phyloP scores from a whole-genome alignment of 2,329 filamentous ascomycete species.

The Metarhizium robertsii region DNA sequence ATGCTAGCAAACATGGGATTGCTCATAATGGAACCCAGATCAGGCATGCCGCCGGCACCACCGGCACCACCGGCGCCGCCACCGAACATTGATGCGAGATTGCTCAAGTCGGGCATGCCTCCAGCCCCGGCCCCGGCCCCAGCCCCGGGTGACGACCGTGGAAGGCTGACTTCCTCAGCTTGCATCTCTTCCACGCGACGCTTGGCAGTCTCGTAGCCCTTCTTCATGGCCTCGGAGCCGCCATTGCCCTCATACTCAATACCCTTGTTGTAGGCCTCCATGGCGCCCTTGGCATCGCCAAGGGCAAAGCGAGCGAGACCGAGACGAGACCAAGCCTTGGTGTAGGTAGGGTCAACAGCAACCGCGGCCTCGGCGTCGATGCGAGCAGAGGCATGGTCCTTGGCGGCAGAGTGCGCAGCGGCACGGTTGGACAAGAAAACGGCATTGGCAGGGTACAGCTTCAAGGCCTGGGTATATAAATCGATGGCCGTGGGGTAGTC shows the following conservation, averaged over 20 bases:
- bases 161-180: constrained; percentile 27
- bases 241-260: constrained; percentile 92
- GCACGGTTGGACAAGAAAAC: constrained; percentile 98
- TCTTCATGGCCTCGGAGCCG: constrained; percentile 94
- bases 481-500: constrained; percentile 78
- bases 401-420: constrained; percentile 77
- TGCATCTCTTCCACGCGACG: constrained; percentile 75
- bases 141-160: constrained; percentile 41
- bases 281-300: constrained; percentile 80
- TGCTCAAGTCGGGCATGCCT: constrained; percentile 63
- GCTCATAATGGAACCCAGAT: constrained; percentile 79
- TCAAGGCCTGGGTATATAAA: constrained; percentile 79
- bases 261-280: constrained; percentile 89
- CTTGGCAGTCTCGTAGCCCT: constrained; percentile 90
- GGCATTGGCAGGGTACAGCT: constrained; percentile 73
- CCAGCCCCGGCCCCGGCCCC: constrained; percentile 40
- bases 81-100: constrained; percentile 65
- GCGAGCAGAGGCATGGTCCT: constrained; percentile 75
- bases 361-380: constrained; percentile 88
- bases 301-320: constrained; percentile 87
- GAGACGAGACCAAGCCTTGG: constrained; percentile 92
- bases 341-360: constrained; percentile 81
- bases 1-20: constrained; percentile 98
- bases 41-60: constrained; percentile 73
- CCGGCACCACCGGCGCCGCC: constrained; percentile 49